Conservation (phyloP, 768 basidiomycete species). For the Tricholoma terreum region DNA sequence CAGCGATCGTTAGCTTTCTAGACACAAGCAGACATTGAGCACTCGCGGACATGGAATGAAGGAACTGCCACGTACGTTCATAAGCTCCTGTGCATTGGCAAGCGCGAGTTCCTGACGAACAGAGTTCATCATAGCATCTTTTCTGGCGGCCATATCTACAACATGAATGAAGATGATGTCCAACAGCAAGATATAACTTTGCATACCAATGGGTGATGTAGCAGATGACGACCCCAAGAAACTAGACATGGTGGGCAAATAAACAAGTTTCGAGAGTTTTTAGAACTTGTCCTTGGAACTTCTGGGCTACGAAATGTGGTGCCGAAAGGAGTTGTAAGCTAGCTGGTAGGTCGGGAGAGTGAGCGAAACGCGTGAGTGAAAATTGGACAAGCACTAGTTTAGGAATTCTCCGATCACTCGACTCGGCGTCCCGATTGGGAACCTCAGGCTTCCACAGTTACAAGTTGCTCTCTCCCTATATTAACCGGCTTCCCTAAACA, state of each 20-base stretch:
- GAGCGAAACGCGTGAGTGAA: no score
- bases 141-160: constrained; percentile 43
- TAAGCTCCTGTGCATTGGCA: constrained; percentile 76
- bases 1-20: constrained; percentile 83
- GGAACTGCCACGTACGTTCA: constrained; percentile 50
- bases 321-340: neutral
- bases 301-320: neutral
- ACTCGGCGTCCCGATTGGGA: neutral
- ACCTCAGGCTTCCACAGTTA: neutral
- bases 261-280: neutral
- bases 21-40: constrained; percentile 3
- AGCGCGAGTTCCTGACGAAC: constrained; percentile 70
- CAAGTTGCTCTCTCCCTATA: no score
- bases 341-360: no score
- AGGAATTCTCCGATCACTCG: no score
- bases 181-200: constrained; percentile 1
- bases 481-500: constrained; percentile 22
- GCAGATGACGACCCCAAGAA: constrained; percentile 42
- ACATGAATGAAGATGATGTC: neutral
- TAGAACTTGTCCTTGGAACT: neutral
- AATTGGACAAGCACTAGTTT: no score
- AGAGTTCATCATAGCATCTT: constrained; percentile 58
- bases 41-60: neutral
- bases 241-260: constrained; percentile 43
- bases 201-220: constrained; percentile 29